Conservation (phyloP, 1,284 basidiomycete species). For the Athelia sp. region DNA sequence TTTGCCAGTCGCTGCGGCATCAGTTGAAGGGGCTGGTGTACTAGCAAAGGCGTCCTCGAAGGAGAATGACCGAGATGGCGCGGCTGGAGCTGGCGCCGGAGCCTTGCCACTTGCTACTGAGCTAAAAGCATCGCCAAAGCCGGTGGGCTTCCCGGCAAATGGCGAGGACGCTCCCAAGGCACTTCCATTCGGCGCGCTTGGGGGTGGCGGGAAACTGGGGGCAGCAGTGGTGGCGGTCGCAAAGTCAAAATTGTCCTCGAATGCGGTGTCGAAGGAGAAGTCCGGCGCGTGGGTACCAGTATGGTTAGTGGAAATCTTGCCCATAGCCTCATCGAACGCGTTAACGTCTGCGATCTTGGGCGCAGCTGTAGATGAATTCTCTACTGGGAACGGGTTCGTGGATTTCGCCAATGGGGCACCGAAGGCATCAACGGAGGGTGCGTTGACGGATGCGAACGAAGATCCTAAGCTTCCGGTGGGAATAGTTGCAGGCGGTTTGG, state of each 20-base stretch:
- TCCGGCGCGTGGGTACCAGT: slow-evolving; percentile 33
- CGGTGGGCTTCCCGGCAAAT: slow-evolving; percentile 14
- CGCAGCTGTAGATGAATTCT: slow-evolving; percentile 12
- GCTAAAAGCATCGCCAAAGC: slow-evolving; percentile 40
- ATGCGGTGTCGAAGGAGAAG: slow-evolving; percentile 66
- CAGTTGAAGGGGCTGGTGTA: slow-evolving; percentile 8
- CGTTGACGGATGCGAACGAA: slow-evolving; percentile 1
- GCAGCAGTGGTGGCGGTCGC: slow-evolving; percentile 31
- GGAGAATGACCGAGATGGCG: slow-evolving; percentile 26
- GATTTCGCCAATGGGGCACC: slow-evolving; percentile 19
- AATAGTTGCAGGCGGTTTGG: slow-evolving; percentile 8
- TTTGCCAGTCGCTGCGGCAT: slow-evolving; percentile 7
- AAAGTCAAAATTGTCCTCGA: slow-evolving; percentile 89
- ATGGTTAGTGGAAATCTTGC: slow-evolving; percentile 39
- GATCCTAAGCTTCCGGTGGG: background rate
- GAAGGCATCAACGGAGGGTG: slow-evolving; percentile 25
- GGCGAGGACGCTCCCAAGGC: slow-evolving; percentile 3
- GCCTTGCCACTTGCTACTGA: slow-evolving; percentile 2
- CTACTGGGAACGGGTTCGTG: slow-evolving; percentile 6
- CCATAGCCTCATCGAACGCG: slow-evolving; percentile 73
- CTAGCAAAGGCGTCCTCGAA: slow-evolving; percentile 51
- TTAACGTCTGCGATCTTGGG: slow-evolving; percentile 42
- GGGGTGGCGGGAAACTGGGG: slow-evolving; percentile 12
- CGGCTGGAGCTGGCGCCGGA: slow-evolving; percentile 12
- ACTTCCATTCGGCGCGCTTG: slow-evolving; percentile 11